phyloP scores from a whole-genome alignment of 2,329 filamentous ascomycete genomes.

The Moelleriella libera region DNA sequence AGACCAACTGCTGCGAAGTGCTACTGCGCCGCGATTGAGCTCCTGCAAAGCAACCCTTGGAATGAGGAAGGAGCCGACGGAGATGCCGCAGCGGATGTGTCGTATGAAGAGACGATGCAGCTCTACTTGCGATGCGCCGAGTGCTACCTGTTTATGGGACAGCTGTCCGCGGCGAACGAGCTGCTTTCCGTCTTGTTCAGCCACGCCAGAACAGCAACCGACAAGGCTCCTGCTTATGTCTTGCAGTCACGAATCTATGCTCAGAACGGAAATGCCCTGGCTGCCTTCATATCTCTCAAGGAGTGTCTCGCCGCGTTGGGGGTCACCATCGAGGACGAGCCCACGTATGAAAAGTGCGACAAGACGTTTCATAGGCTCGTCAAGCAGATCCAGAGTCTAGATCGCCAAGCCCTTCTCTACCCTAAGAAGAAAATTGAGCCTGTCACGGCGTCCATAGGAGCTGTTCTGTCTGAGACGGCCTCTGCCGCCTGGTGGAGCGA shows the following conservation, averaged over 20 bases:
- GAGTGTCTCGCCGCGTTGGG: slow-evolving; percentile 58
- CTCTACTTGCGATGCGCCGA: slow-evolving; percentile 70
- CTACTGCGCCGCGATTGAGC: slow-evolving; percentile 58
- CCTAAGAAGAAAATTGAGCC: slow-evolving; percentile 31
- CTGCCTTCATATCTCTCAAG: slow-evolving; percentile 56
- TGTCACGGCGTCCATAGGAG: slow-evolving; percentile 48
- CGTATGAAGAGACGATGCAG: slow-evolving; percentile 74
- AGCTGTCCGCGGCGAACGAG: slow-evolving; percentile 50
- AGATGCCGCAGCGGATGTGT: slow-evolving; percentile 44
- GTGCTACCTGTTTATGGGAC: slow-evolving; percentile 66
- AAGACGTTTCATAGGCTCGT: slow-evolving; percentile 51
- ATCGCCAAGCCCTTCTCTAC: slow-evolving; percentile 29
- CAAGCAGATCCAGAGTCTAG: slow-evolving; percentile 44
- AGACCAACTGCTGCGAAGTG: slow-evolving; percentile 71
- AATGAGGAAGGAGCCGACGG: slow-evolving; percentile 29
- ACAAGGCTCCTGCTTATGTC: slow-evolving; percentile 75
- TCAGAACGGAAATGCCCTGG: slow-evolving; percentile 55
- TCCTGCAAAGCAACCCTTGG: slow-evolving; percentile 77
- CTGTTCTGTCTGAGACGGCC: slow-evolving; percentile 56
- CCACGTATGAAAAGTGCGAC: slow-evolving; percentile 67
- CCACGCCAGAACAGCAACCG: slow-evolving; percentile 56
- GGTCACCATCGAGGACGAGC: slow-evolving; percentile 48
- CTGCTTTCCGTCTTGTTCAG: slow-evolving; percentile 58
- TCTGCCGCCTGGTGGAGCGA: slow-evolving; percentile 64
- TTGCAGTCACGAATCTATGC: slow-evolving; percentile 68